Base-by-base conservation (phyloP, 108 stramenopile species). In the Stephanodiscus minutulus region DNA sequence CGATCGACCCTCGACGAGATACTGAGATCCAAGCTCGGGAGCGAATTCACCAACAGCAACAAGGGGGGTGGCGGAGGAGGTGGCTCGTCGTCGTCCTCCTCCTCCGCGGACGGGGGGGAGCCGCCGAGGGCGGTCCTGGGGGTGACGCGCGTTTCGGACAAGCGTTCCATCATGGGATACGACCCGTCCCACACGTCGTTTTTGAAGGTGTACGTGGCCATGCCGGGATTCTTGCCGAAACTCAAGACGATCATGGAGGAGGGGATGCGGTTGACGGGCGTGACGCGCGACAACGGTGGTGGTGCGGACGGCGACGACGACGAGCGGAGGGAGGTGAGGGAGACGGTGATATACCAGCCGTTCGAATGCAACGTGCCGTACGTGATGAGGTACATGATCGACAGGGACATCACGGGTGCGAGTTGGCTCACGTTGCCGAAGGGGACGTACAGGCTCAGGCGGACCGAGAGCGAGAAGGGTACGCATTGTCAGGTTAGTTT, bases 281-380 rank as follows among this genome's bases (percentile, higher is more conserved):
- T 90, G 28, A 66, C 65, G 24, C n/a, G n/a, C n/a, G 9, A 61
- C 25, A 43, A 36, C 36, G 35, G n/a, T n/a, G n/a, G n/a, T n/a
- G n/a, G n/a, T n/a, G n/a, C n/a, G n/a, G n/a, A n/a, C n/a, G n/a
- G n/a, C n/a, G n/a, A n/a, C n/a, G n/a, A n/a, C 24, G 46, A 29
- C 65, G 50, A 58, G 36, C 13, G 53, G 62, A 4, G 9, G 9
- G 78, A 63, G 29, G 57, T 79, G 13, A 43, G 52, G 41, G 78
- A 85, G 18, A 58, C 63, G 43, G 44, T 68, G 36, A 66, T 56
- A 27, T 81, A 61, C 37, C 77, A 72, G 57, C 96, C 88, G 18
- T 99, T 90, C 88, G 99, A 99, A 84, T 92, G 90, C 73, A 99
- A 99, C 81, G 98, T 98, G 6, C 97, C 98, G 15, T 99, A 93